Conservation (phyloP, 2,329 filamentous ascomycete species). For the Trichoderma asperellum region DNA sequence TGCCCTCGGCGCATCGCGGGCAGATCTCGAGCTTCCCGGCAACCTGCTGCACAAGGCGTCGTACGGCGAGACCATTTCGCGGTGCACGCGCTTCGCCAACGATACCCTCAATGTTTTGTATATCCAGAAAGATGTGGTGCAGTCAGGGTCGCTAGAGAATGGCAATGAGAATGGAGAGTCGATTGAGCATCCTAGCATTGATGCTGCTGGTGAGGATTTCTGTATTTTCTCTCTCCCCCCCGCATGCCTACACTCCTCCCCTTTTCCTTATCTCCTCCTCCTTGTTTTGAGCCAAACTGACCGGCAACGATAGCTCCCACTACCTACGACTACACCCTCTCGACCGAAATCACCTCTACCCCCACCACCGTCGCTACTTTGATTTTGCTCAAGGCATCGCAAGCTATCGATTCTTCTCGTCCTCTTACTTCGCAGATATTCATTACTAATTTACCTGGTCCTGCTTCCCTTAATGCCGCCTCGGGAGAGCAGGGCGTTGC, state of each 20-base stretch:
- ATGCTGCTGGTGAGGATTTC: constrained; percentile 48
- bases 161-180: constrained; percentile 35
- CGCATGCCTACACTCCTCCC: neutral
- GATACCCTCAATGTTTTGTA: constrained; percentile 89
- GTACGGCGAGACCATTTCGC: constrained; percentile 78
- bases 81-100: constrained; percentile 85
- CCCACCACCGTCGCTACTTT: constrained; percentile 83
- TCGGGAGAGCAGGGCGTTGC: constrained; percentile 71
- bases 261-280: neutral
- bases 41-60: constrained; percentile 78
- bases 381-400: constrained; percentile 85
- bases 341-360: constrained; percentile 78
- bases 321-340: constrained; percentile 76
- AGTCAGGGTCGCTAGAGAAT: constrained; percentile 54
- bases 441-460: constrained; percentile 87
- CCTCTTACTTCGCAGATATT: constrained; percentile 88
- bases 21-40: constrained; percentile 78
- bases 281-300: neutral
- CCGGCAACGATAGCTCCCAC: constrained; percentile 43
- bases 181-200: constrained; percentile 46
- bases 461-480: constrained; percentile 68
- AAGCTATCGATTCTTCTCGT: constrained; percentile 80
- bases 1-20: constrained; percentile 72
- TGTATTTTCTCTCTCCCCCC: neutral
- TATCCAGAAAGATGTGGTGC: constrained; percentile 78